These are phyloP conservation scores for Rubia yunnanensis DNA, from an alignment of 257 asterid species.

Conservation along the genomic window DNA sequence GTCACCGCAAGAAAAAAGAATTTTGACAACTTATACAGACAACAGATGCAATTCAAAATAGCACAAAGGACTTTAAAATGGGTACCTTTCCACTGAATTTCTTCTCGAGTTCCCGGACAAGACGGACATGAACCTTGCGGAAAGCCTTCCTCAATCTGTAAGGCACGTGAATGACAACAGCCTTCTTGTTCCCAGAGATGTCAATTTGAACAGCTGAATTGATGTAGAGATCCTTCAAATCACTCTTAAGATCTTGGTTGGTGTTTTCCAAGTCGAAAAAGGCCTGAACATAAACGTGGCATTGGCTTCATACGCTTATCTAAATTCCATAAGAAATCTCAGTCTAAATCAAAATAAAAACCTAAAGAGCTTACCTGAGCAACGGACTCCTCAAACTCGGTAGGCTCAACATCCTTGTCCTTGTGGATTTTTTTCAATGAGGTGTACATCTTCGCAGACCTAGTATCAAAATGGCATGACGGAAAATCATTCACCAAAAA, in stretches of 20 bases:
- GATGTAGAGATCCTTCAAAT: slow-evolving; percentile 75
- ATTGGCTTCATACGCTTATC: background rate
- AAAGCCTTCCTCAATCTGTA: slow-evolving; percentile 70
- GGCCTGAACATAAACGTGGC: slow-evolving; percentile 34
- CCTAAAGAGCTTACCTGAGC: slow-evolving; percentile 47
- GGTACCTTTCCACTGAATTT: slow-evolving; percentile 91
- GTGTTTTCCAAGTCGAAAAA: slow-evolving; percentile 78
- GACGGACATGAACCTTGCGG: slow-evolving; percentile 80
- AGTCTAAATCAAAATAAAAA: background rate
- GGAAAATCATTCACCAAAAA: background rate
- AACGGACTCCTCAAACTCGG: slow-evolving; percentile 77
- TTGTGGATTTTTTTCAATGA: slow-evolving; percentile 62
- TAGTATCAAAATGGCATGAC: background rate
- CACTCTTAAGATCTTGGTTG: slow-evolving; percentile 77
- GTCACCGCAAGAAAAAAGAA: background rate
- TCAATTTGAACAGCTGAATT: slow-evolving; percentile 75
- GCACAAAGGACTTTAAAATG: background rate
- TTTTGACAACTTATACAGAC: background rate
- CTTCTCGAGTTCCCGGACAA: slow-evolving; percentile 90
- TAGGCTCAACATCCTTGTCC: slow-evolving; percentile 72
- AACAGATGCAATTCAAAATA: background rate
- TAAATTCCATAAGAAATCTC: background rate
- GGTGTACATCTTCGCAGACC: slow-evolving; percentile 62
- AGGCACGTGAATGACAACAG: slow-evolving; percentile 86
- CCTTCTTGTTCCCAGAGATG: slow-evolving; percentile 67